A percentile compares a stretch with the other conserved stretches of the same genome.
These are phyloP conservation scores for Rhodotorula babjevae DNA, from an alignment of 768 basidiomycete species.

Conservation along the genomic window DNA sequence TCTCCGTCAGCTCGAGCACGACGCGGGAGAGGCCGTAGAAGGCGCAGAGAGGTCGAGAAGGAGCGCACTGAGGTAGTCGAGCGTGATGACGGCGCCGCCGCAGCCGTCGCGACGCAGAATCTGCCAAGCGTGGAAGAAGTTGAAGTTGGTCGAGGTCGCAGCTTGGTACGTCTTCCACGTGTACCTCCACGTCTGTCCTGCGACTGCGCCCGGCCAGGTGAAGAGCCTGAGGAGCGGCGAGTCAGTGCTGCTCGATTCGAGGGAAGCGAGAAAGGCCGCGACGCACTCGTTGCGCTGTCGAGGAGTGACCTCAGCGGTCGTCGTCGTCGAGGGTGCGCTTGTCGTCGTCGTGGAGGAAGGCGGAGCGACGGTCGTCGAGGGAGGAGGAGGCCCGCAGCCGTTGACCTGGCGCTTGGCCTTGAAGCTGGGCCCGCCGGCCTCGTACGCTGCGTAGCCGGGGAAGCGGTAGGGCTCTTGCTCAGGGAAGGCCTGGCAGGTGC, in stretches of 20 bases:
- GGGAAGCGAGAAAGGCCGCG: not conserved
- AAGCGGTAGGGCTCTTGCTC: slow-evolving; percentile 6
- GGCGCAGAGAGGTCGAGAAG: not conserved
- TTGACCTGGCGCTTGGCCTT: slow-evolving; percentile 16
- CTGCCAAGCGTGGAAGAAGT: slow-evolving; percentile 28
- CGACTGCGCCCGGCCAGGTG: slow-evolving; percentile 21
- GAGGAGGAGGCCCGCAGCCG: not conserved
- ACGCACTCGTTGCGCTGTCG: slow-evolving; percentile 18
- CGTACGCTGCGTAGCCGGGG: not conserved
- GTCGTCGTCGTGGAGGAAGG: not conserved
- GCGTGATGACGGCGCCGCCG: slow-evolving; percentile 20
- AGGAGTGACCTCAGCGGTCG: not conserved
- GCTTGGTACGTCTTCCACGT: slow-evolving; percentile 19
- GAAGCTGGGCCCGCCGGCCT: not conserved
- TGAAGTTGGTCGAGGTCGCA: not conserved
- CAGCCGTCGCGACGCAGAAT: slow-evolving; percentile 20
- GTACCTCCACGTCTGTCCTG: slow-evolving; percentile 10
- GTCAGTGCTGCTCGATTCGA: not conserved
- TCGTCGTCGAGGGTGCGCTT: not conserved
- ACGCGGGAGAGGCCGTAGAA: too few species aligned
- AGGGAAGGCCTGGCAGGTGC: slow-evolving; percentile 10
- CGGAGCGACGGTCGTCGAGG: not conserved
- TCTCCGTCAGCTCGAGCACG: not conserved
- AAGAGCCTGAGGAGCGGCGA: not conserved
- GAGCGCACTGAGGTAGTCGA: slow-evolving; percentile 13